Base-by-base conservation (phyloP, 2,329 filamentous ascomycete species). In the Penicillium psychrosexuale region DNA sequence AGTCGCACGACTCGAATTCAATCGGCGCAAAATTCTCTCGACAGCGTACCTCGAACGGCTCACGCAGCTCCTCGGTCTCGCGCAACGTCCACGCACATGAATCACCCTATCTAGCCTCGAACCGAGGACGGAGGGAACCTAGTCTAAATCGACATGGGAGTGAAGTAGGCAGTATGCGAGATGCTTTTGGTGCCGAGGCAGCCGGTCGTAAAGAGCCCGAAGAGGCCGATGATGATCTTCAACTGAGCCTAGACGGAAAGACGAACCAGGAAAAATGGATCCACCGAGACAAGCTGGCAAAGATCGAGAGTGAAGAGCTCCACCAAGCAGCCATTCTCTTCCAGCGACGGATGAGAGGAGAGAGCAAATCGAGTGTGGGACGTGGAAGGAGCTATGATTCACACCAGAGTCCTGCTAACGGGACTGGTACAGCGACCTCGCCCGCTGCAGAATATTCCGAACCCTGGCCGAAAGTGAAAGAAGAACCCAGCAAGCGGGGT, bases 251-350 rank as follows among this genome's bases (percentile, higher is more conserved):
- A 33, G 46, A 60, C n/a, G 52, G 34, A 11, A 60, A 66, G 12
- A 53, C 66, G 33, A 70, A 74, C n/a, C 61, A 70, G 19, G 73
- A 74, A 53, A 74, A 77, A 37, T 80, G 78, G 78, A 80, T 80
- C 50, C 78, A 80, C 57, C 71, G 78, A 9, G 78, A 80, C 60
- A 80, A 80, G 61, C 61, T 80, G 54, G 77, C 77, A 22, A 73
- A 72, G 51, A 80, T 80, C 33, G 78, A 80, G 61, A 79, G 76
- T 53, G 75, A 79, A 65, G 78, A 80, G 60, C 62, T 80, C 46
- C 77, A 79, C 50, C 76, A 77, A 60, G 75, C 76, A 9, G 75
- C 77, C 19, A 74, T 78, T 45, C 68, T 74, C 34, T 77, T 69
- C 61, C 75, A 70, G 54, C 72, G 67, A 53, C 73, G 68, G 22